Evolutionary conservation across 495 filamentous ascomycete species (phyloP).

Genomic region (Penicillium waksmanii): DNA sequence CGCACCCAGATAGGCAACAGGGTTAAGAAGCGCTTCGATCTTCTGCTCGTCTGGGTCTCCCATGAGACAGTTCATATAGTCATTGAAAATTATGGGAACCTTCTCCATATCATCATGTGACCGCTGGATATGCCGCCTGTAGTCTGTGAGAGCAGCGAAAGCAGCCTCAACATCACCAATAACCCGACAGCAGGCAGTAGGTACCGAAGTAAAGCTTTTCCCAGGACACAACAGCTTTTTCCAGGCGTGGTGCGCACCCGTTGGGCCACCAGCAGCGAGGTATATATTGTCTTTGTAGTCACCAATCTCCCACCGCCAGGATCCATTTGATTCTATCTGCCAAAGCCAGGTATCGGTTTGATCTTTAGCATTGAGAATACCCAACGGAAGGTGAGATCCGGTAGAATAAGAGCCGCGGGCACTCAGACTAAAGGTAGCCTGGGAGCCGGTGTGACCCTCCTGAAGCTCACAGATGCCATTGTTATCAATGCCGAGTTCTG

Average conservation of each 20-base stretch:
- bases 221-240: background rate
- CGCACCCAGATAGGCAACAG: background rate
- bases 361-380: background rate
- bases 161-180: background rate
- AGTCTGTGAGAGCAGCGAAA: background rate
- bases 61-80: conserved; percentile 38
- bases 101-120: conserved; percentile 21
- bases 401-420: background rate
- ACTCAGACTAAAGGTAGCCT: background rate
- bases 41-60: conserved; percentile 33
- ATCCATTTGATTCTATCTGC: conserved; percentile 34
- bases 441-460: background rate
- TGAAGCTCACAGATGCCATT: background rate
- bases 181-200: background rate
- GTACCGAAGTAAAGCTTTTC: background rate
- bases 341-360: conserved; percentile 30
- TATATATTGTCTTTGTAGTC: conserved; percentile 30
- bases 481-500: background rate
- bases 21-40: conserved; percentile 25
- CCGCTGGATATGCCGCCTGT: background rate
- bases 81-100: conserved; percentile 32
- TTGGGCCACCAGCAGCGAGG: conserved; percentile 24
- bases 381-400: background rate
- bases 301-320: conserved; percentile 33
- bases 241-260: background rate